phyloP scores from a whole-genome alignment of 2,329 filamentous ascomycete genomes.

The Cercospora sp. region DNA sequence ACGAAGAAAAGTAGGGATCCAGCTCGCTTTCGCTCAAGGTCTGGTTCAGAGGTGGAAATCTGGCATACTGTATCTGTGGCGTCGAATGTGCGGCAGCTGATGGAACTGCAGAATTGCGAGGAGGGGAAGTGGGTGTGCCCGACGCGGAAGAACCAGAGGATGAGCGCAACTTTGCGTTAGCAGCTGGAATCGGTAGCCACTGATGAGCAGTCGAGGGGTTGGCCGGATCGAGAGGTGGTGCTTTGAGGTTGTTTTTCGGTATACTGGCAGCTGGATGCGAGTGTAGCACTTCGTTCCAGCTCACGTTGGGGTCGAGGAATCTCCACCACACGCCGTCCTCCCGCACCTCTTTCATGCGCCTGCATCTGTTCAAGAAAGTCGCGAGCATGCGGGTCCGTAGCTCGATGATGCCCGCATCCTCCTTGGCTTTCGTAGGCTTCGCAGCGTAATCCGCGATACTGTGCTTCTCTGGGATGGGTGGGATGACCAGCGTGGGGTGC shows the following conservation, averaged over 20 bases:
- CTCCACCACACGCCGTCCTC: slow-evolving; percentile 97
- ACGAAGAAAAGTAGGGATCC: slow-evolving; percentile 93
- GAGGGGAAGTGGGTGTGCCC: slow-evolving; percentile 58
- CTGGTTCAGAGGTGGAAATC: slow-evolving; percentile 78
- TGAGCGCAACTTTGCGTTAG: slow-evolving; percentile 80
- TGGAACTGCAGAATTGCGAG: slow-evolving; percentile 50
- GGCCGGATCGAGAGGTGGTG: slow-evolving; percentile 91
- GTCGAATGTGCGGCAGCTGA: slow-evolving; percentile 58
- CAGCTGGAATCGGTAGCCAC: slow-evolving; percentile 81
- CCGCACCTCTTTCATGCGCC: slow-evolving; percentile 85
- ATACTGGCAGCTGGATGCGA: slow-evolving; percentile 87
- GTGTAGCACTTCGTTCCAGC: slow-evolving; percentile 93
- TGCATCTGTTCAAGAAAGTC: slow-evolving; percentile 91
- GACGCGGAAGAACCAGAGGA: slow-evolving; percentile 47
- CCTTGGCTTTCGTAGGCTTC: slow-evolving; percentile 95
- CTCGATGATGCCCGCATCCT: slow-evolving; percentile 96
- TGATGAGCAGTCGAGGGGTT: slow-evolving; percentile 84
- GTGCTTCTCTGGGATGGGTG: slow-evolving; percentile 97
- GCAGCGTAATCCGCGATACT: slow-evolving; percentile 98
- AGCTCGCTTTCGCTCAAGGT: slow-evolving; percentile 83
- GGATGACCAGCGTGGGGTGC: slow-evolving; percentile 92
- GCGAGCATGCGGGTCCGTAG: slow-evolving; percentile 94
- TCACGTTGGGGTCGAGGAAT: slow-evolving; percentile 95
- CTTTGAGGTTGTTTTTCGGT: slow-evolving; percentile 90
- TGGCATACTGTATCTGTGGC: slow-evolving; percentile 66